Evolutionary conservation across 2,329 filamentous ascomycete genomes (phyloP).

Genomic region (Fusarium agapanthi): DNA sequence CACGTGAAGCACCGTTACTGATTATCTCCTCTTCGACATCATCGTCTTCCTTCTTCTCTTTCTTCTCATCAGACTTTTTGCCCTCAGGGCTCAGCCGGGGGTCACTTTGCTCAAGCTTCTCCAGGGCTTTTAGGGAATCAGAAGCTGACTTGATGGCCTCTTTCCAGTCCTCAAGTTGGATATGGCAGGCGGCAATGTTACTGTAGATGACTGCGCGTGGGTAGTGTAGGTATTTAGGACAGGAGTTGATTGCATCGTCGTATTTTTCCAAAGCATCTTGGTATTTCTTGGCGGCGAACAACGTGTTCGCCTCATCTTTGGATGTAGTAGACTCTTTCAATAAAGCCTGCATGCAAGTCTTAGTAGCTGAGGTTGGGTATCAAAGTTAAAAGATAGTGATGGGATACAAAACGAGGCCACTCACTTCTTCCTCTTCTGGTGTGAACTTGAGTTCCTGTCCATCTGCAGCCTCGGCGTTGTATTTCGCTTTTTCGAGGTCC

Average conservation of each 20-base stretch:
- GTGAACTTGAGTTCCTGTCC: constrained; percentile 54
- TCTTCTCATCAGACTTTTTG: constrained; percentile 55
- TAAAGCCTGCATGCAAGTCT: constrained; percentile 62
- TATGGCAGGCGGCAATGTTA: constrained; percentile 88
- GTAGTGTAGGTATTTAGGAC: constrained; percentile 86
- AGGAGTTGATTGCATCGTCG: constrained; percentile 78
- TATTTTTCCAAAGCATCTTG: constrained; percentile 84
- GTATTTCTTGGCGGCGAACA: constrained; percentile 79
- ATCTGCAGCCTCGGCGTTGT: constrained; percentile 1
- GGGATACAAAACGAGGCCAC: constrained; percentile 29
- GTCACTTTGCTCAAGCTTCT: constrained; percentile 61
- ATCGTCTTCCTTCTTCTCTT: constrained; percentile 47
- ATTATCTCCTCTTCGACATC: constrained; percentile 66
- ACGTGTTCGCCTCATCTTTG: constrained; percentile 79
- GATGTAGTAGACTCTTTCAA: constrained; percentile 75
- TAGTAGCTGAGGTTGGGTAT: not conserved
- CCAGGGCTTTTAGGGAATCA: constrained; percentile 76
- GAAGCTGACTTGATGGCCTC: constrained; percentile 79
- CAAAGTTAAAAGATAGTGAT: not conserved
- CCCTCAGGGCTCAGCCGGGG: constrained; percentile 42
- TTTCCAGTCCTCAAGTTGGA: constrained; percentile 88
- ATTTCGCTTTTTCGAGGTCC: not conserved
- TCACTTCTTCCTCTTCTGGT: constrained; percentile 66
- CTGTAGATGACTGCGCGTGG: constrained; percentile 87
- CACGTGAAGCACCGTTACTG: constrained; percentile 64